Percentiles rank a stretch among this genome's conserved stretches.
Conservation (phyloP, 1,284 basidiomycete species). For the Kwoniella shivajii region DNA sequence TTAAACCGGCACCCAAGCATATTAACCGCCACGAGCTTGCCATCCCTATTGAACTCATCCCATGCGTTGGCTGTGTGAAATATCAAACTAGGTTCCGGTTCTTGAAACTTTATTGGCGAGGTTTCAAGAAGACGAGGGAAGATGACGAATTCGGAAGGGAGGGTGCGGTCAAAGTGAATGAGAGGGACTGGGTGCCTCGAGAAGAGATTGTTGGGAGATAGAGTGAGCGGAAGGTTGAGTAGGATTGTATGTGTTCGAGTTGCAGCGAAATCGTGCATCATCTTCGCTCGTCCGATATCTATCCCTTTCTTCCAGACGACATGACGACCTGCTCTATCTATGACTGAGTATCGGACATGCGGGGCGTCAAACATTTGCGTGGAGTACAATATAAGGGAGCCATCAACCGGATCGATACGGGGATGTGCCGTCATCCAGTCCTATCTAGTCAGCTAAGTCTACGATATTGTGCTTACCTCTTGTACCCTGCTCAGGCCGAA, state of each 20-base stretch:
- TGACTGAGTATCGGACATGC: conserved; percentile 56
- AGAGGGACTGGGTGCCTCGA: conserved; percentile 53
- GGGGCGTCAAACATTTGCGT: conserved; percentile 57
- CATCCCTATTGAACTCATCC: conserved; percentile 42
- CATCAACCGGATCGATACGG: conserved; percentile 56
- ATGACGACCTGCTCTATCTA: conserved; percentile 46
- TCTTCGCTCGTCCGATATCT: conserved; percentile 45
- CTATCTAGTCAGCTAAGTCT: conserved; percentile 32
- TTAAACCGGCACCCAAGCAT: conserved; percentile 58
- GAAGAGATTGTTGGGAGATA: conserved; percentile 56
- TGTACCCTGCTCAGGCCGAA: conserved; percentile 36
- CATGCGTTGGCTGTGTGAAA: conserved; percentile 60
- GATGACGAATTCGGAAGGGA: conserved; percentile 56
- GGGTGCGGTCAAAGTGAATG: conserved; percentile 54
- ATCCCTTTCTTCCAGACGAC: conserved; percentile 44
- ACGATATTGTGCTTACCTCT: conserved; percentile 29
- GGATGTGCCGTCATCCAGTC: conserved; percentile 60
- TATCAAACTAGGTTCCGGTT: conserved; percentile 55
- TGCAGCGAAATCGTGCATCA: conserved; percentile 60
- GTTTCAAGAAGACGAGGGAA: conserved; percentile 51
- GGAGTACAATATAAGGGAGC: conserved; percentile 56
- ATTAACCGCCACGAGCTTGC: conserved; percentile 34
- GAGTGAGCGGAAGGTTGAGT: conserved; percentile 58
- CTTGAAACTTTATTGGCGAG: conserved; percentile 53
- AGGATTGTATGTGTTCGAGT: conserved; percentile 55